Percentiles rank a stretch among this genome's conserved stretches.
Evolutionary conservation across 331 rosid species (phyloP).

Genomic region (Saraca asoca): DNA sequence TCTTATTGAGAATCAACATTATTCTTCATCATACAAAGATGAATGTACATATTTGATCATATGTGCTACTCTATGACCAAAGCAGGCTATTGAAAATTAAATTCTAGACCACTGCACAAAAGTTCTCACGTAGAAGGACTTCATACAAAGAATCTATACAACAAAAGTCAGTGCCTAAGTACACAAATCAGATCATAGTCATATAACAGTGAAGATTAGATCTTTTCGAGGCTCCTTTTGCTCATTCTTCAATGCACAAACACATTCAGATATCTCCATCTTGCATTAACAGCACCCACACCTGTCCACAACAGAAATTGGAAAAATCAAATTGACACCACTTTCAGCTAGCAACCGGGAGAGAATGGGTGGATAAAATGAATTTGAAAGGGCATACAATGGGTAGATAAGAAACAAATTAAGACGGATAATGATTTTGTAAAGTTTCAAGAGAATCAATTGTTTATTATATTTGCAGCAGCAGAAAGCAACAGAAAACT

Average conservation of each 20-base stretch:
- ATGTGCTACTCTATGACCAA: slow-evolving; percentile 28
- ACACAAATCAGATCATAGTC: slow-evolving; percentile 36
- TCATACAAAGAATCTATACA: slow-evolving; percentile 40
- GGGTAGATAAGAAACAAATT: slow-evolving; percentile 4
- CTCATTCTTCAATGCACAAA: slow-evolving; percentile 78
- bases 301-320: slow-evolving; percentile 79
- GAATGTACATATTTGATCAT: slow-evolving; percentile 34
- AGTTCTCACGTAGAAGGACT: slow-evolving; percentile 42
- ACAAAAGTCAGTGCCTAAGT: slow-evolving; percentile 43
- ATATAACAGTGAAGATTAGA: slow-evolving; percentile 48
- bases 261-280: slow-evolving; percentile 75
- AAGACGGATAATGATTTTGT: background rate
- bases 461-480: background rate
- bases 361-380: slow-evolving; percentile 21
- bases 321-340: slow-evolving; percentile 80
- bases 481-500: slow-evolving; percentile 6
- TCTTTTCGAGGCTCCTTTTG: slow-evolving; percentile 51
- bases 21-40: slow-evolving; percentile 38
- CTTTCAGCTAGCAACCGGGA: slow-evolving; percentile 40
- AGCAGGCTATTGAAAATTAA: slow-evolving; percentile 30
- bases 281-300: slow-evolving; percentile 70
- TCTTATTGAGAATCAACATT: slow-evolving; percentile 33
- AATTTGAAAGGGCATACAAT: too few species aligned
- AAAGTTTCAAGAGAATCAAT: slow-evolving; percentile 13
- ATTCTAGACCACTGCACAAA: slow-evolving; percentile 34